Evolutionary conservation across 2,329 filamentous ascomycete genomes (phyloP).

Genomic region (Fragosphaeria purpurea): DNA sequence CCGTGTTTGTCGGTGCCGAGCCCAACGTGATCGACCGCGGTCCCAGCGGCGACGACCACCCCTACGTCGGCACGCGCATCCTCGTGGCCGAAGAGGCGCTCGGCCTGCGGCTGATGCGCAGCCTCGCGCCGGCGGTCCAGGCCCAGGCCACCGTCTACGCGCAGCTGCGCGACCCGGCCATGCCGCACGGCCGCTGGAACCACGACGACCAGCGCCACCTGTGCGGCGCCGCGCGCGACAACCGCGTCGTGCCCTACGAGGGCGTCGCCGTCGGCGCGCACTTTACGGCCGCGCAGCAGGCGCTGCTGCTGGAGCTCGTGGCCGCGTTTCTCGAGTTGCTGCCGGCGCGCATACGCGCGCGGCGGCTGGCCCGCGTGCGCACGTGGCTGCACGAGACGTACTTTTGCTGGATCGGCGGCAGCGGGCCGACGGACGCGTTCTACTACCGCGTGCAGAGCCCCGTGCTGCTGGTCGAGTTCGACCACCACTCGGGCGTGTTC

Average conservation of each 20-base stretch:
- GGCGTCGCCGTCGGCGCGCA: slow-evolving; percentile 47
- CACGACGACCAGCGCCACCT: slow-evolving; percentile 70
- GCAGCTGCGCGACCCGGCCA: slow-evolving; percentile 50
- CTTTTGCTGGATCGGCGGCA: slow-evolving; percentile 70
- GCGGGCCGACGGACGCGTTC: slow-evolving; percentile 56
- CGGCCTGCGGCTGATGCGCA: slow-evolving; percentile 62
- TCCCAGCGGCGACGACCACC: slow-evolving; percentile 27
- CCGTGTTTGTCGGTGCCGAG: slow-evolving; percentile 73
- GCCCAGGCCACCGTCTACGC: slow-evolving; percentile 45
- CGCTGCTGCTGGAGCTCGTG: slow-evolving; percentile 47
- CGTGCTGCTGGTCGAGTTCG: slow-evolving; percentile 65
- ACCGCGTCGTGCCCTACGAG: slow-evolving; percentile 65
- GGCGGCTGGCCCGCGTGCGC: slow-evolving; percentile 45
- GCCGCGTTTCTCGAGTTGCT: slow-evolving; percentile 60
- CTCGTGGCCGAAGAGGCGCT: slow-evolving; percentile 53
- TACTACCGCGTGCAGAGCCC: slow-evolving; percentile 72
- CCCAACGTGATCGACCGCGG: slow-evolving; percentile 58
- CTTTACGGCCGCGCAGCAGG: slow-evolving; percentile 38
- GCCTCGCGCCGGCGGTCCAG: slow-evolving; percentile 37
- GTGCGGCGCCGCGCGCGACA: slow-evolving; percentile 70
- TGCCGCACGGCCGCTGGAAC: slow-evolving; percentile 65
- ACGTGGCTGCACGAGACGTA: slow-evolving; percentile 59
- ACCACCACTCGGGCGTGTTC: slow-evolving; percentile 67
- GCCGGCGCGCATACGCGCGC: slow-evolving; percentile 41
- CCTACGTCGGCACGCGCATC: slow-evolving; percentile 54